Percentiles rank a stretch among this genome's conserved stretches.
Conservation (phyloP, 2,329 filamentous ascomycete genomes). For the Rhinocladiella similis region DNA sequence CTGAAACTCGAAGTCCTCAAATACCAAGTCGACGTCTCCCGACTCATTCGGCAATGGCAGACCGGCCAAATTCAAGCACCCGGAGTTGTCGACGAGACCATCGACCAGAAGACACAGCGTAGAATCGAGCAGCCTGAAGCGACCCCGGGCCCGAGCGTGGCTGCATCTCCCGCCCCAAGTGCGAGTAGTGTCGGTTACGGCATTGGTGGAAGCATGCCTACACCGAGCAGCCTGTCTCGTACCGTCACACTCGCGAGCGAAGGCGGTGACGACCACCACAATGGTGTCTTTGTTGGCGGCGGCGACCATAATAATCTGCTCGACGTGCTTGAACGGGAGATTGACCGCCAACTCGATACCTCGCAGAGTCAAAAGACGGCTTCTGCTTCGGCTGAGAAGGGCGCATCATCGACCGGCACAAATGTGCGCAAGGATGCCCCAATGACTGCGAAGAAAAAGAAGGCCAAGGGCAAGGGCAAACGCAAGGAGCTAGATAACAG, state of each 20-base stretch:
- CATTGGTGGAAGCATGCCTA: background rate
- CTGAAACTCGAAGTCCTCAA: constrained; percentile 54
- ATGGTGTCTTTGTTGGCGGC: background rate
- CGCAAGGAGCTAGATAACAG: background rate
- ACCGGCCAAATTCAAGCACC: constrained; percentile 18
- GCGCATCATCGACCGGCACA: constrained; percentile 15
- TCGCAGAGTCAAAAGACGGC: too few relatives aligned
- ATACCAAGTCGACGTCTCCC: constrained; percentile 50
- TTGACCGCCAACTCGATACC: constrained; percentile 3
- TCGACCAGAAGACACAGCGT: constrained; percentile 23
- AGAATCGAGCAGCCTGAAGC: constrained; percentile 2
- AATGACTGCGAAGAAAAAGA: background rate
- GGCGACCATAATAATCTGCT: background rate
- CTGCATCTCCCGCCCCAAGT: constrained; percentile 8
- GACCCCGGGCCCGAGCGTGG: background rate
- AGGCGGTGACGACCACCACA: background rate
- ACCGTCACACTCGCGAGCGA: background rate
- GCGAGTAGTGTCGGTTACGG: background rate
- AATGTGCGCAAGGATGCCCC: constrained; percentile 12
- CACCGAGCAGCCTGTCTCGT: constrained; percentile 1
- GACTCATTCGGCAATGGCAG: constrained; percentile 40
- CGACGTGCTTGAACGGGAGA: constrained; percentile 11
- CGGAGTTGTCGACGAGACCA: constrained; percentile 23
- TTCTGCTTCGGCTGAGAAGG: background rate
- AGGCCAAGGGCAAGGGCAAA: background rate